Evolutionary conservation across 441 rosid genomes (phyloP).

Genomic region (Brassica hybrid): DNA sequence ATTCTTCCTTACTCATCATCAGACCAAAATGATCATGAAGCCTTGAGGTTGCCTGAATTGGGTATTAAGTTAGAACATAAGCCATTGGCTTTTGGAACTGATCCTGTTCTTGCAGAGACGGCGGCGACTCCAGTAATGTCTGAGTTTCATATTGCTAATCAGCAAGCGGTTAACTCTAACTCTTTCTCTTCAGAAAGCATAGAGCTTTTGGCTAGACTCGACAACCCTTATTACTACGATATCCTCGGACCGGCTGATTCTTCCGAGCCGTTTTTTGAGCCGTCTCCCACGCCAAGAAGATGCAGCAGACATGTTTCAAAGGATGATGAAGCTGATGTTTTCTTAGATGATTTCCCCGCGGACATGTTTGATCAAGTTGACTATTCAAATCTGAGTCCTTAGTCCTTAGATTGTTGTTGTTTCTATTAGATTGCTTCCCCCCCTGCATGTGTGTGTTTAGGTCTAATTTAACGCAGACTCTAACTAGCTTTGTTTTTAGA

Average conservation of each 20-base stretch:
- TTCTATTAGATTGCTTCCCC: not conserved
- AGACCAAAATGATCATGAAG: slow-evolving; percentile 25
- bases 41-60: slow-evolving; percentile 44
- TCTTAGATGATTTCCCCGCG: slow-evolving; percentile 77
- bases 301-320: slow-evolving; percentile 38
- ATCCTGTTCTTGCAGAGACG: slow-evolving; percentile 31
- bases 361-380: slow-evolving; percentile 79
- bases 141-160: slow-evolving; percentile 40
- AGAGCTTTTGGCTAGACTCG: slow-evolving; percentile 62
- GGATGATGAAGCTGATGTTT: slow-evolving; percentile 51
- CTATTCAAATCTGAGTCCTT: slow-evolving; percentile 58
- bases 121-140: slow-evolving; percentile 14
- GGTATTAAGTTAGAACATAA: slow-evolving; percentile 38
- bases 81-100: slow-evolving; percentile 40
- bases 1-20: slow-evolving; percentile 41
- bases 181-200: slow-evolving; percentile 60
- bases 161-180: slow-evolving; percentile 41
- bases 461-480: not conserved
- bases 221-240: slow-evolving; percentile 58
- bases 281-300: slow-evolving; percentile 21
- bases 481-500: slow-evolving; percentile 3
- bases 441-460: slow-evolving; percentile 24
- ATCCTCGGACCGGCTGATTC: slow-evolving; percentile 56
- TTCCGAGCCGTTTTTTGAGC: slow-evolving; percentile 54
- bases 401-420: slow-evolving; percentile 45